A percentile compares a stretch with the other conserved stretches of the same genome.
These are phyloP conservation scores for Dendrobium huoshanense DNA, from an alignment of 106 monocot genomes.

Conservation along the genomic window DNA sequence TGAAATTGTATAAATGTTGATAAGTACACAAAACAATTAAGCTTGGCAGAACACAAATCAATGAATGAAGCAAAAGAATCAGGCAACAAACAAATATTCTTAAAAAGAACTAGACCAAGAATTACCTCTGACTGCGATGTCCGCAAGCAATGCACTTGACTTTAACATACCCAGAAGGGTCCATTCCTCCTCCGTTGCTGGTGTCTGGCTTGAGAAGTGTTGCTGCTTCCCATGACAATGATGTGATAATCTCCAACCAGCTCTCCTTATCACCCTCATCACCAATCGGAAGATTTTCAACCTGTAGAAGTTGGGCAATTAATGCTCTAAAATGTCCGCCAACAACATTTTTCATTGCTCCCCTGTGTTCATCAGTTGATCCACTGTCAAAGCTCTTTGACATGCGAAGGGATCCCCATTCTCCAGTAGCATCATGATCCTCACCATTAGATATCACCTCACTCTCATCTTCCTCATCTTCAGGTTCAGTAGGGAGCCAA, in stretches of 20 bases:
- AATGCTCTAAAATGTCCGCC: conserved; percentile 85
- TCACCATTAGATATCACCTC: conserved; percentile 40
- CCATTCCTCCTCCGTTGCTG: conserved; percentile 80
- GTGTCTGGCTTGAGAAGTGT: conserved; percentile 82
- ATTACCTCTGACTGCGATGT: conserved; percentile 71
- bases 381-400: conserved; percentile 55
- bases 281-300: conserved; percentile 63
- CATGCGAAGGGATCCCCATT: conserved; percentile 38
- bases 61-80: background rate
- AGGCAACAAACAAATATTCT: background rate
- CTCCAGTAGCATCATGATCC: conserved; percentile 49
- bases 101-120: background rate
- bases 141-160: conserved; percentile 87
- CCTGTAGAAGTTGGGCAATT: conserved; percentile 76
- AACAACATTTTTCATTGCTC: conserved; percentile 68
- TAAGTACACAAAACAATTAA: background rate
- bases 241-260: conserved; percentile 90
- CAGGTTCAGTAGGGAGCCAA: conserved; percentile 91
- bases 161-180: conserved; percentile 85
- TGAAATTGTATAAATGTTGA: background rate
- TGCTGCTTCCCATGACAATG: conserved; percentile 88
- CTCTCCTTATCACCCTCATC: conserved; percentile 56
- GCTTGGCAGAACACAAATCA: background rate
- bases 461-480: conserved; percentile 74
- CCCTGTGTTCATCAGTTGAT: conserved; percentile 57